Evolutionary conservation across 129 eudicot species (phyloP), one percentile per base, ranked within the genome.

Genomic region (Glebionis coronaria): DNA sequence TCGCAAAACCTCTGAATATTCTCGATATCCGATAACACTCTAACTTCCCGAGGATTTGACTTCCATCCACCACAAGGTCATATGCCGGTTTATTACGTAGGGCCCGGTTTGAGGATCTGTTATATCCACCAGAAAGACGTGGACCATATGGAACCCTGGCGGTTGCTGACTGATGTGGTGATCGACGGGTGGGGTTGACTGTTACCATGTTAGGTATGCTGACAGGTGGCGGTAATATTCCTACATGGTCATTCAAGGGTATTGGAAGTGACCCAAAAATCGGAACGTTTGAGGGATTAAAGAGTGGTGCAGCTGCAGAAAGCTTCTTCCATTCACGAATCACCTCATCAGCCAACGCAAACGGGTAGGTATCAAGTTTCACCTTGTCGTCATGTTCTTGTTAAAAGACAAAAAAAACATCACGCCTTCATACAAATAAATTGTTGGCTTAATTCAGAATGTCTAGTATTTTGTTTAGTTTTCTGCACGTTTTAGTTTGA

Each of bases 121-220:
- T 88, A 60, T 81, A 88, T 1, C 84, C 98, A 38, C 96, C 98
- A 10, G 96, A 75, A 31, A 88, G 84, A 2, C 98, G 85, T 6
- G 98, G 98, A 15, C 98, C 98, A 18, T 92, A 92, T 23, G 98
- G 96, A 56, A 92, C 98, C 58, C 98, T 74, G 28, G 98, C 82
- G 3, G 98, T 88, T 67, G 98, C 98, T 21, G 98, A 92, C 63
- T 92, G 98, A 61, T 92, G 98, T 9, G 96, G 96, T 20, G 91
- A 84, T 74, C 98, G 76, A 27, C 98, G 89, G 57, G 73, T 85
- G 23, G 89, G 95, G 63, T 67, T 84, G 28, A 85, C 81, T 5
- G 95, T 58, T 50, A 92, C 72, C 86, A 92, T 80, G 1, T 91
- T 85, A 1, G 91, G 79, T n/a, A 92, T 77, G 76, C 77, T 88